Conservation (phyloP, 257 asterid species). For the Fraxinus quadrangulata region DNA sequence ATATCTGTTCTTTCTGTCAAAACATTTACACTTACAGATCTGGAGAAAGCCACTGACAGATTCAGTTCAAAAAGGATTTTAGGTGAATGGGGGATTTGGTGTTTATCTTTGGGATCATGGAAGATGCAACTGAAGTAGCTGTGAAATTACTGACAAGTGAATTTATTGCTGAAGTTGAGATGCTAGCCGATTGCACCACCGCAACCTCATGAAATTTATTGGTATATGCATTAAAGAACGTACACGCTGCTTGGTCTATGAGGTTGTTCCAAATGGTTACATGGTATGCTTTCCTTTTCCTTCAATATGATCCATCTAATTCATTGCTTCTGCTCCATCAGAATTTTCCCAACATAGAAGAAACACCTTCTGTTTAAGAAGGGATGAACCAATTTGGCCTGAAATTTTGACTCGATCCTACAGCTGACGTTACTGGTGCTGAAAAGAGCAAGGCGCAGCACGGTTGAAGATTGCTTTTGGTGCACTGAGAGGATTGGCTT, state of each 20-base stretch:
- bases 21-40: no score
- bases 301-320: constrained; percentile 2
- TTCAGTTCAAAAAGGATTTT: no score
- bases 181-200: constrained; percentile 98
- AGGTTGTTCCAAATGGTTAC: constrained; percentile 87
- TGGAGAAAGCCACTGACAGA: no score
- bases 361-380: background rate
- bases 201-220: constrained; percentile 90
- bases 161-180: constrained; percentile 84
- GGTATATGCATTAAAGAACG: constrained; percentile 84
- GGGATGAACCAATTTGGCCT: background rate
- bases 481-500: no score
- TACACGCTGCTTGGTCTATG: constrained; percentile 86
- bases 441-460: constrained; percentile 58
- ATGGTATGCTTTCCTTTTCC: constrained; percentile 53
- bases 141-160: no score
- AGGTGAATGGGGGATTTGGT: no score
- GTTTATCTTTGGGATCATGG: no score
- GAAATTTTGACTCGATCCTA: constrained; percentile 7
- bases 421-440: constrained; percentile 52
- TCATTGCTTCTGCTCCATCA: constrained; percentile 14
- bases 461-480: constrained; percentile 32
- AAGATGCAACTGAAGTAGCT: no score
- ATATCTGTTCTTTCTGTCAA: no score
- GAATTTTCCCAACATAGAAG: background rate